These are phyloP conservation scores for Astrothelium macrocarpum DNA, from an alignment of 495 filamentous ascomycete species.

Conservation along the genomic window DNA sequence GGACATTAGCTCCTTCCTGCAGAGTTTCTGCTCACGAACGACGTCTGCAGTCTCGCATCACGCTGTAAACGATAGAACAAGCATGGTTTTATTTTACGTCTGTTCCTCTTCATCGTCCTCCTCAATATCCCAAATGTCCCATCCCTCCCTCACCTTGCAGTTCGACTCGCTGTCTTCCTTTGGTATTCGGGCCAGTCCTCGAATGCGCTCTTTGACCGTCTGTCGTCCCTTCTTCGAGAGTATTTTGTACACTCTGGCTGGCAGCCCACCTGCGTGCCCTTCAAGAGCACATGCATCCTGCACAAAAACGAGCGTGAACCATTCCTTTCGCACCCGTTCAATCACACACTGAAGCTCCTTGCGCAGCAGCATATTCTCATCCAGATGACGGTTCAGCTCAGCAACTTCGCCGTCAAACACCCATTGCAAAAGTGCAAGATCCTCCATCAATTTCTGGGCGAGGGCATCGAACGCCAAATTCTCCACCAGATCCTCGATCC, in stretches of 20 bases:
- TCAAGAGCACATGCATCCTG: background rate
- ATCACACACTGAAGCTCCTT: background rate
- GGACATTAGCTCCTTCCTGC: too few species aligned
- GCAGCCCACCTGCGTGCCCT: background rate
- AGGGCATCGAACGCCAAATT: background rate
- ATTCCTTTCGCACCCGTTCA: background rate
- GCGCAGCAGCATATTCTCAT: background rate
- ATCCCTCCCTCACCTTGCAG: background rate
- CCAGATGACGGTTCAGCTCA: background rate
- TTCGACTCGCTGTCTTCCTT: background rate
- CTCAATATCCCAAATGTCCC: background rate
- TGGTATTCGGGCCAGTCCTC: background rate
- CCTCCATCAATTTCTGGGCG: background rate
- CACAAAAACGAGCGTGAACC: background rate
- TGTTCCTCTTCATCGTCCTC: too few species aligned
- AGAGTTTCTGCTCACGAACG: too few species aligned
- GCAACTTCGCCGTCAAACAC: background rate
- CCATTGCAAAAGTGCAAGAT: background rate
- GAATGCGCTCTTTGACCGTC: background rate
- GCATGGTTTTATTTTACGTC: too few species aligned
- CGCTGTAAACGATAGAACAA: too few species aligned
- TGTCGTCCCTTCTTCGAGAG: background rate
- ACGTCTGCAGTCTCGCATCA: too few species aligned
- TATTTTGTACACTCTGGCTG: background rate
- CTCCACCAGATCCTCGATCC: background rate